Base-by-base conservation (phyloP, 2,329 filamentous ascomycete species). In the Epichloe elymi region DNA sequence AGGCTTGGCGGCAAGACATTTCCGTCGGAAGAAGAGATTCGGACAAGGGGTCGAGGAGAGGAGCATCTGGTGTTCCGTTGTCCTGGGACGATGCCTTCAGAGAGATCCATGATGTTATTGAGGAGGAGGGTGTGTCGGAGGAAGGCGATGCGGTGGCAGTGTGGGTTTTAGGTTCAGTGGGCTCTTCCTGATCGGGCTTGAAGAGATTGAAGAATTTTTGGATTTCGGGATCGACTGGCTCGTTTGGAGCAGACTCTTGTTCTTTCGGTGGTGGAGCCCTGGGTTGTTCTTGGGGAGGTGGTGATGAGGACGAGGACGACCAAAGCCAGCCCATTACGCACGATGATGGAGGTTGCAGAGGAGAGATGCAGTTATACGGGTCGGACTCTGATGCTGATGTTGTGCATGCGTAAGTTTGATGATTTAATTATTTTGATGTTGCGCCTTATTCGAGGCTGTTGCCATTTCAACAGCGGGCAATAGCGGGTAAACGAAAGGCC, bases 1-100 rank as follows among this genome's bases (percentile, higher is more conserved):
- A 97, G 59, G 89, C 85, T 54, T 84, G 77, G 48, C 87, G 85
- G 74, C 93, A 97, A 62, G 85, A 90, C 84, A 97, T 93, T 49
- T 76, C 80, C 41, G 82, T 82, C 0, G 88, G 88, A 55, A 93
- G 86, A 48, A 88, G 74, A 55, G 82, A 79, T 57, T 87, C 80
- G 58, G 82, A 78, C 53, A 85, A 66, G 53, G 73, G 67, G 55
- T 72, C 68, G 54, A 62, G 61, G 45, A 55, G 55, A 11, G 68
- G 63, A 7, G 63, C 58, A 5, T 54, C 51, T 11, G 47, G 49
- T 35, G 52, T 53, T 47, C 43, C 19, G 38, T 53, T 55, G 42
- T 59, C 56, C 30, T 59, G 55, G 47, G 62, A 54, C 19, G 66
- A 55, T 19, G 65, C 59, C 37, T 65, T 61, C 51, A 64, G 58